A percentile compares a stretch with the other conserved stretches of the same genome.
Conservation (phyloP, 2,329 filamentous ascomycete species). For the Botrytis byssoidea region DNA sequence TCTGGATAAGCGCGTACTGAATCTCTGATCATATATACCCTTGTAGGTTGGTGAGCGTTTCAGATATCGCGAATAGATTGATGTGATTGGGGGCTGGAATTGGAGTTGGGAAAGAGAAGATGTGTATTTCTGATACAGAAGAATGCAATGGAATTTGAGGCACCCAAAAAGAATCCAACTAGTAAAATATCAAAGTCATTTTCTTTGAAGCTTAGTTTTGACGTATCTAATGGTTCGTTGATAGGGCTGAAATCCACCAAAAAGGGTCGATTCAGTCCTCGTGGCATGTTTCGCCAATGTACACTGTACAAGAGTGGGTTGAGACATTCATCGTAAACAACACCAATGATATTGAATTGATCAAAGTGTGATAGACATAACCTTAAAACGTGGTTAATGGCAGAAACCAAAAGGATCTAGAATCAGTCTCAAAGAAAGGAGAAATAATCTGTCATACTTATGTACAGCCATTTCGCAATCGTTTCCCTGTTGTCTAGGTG, state of each 20-base stretch:
- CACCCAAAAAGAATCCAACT: background rate
- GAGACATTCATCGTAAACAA: conserved; percentile 10
- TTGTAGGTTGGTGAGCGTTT: conserved; percentile 3
- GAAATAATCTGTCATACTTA: background rate
- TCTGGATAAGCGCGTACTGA: conserved; percentile 3
- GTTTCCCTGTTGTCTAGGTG: too few species aligned
- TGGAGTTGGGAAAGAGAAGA: too few species aligned
- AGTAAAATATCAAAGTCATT: background rate
- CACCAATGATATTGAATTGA: background rate
- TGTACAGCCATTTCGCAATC: background rate
- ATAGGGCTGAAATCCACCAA: conserved; percentile 9
- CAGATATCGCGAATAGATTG: conserved; percentile 1
- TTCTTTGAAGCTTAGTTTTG: background rate
- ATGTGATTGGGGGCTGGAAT: background rate
- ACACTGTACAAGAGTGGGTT: background rate
- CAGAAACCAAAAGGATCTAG: background rate
- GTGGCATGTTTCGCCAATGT: background rate
- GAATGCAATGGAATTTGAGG: background rate
- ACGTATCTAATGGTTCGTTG: background rate
- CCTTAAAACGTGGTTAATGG: background rate
- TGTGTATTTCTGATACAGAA: background rate
- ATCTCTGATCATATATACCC: background rate
- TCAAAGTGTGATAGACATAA: background rate
- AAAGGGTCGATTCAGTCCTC: background rate
- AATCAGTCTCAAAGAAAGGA: background rate